phyloP scores from a whole-genome alignment of 2,329 filamentous ascomycete genomes.

The Xylaria sp. region DNA sequence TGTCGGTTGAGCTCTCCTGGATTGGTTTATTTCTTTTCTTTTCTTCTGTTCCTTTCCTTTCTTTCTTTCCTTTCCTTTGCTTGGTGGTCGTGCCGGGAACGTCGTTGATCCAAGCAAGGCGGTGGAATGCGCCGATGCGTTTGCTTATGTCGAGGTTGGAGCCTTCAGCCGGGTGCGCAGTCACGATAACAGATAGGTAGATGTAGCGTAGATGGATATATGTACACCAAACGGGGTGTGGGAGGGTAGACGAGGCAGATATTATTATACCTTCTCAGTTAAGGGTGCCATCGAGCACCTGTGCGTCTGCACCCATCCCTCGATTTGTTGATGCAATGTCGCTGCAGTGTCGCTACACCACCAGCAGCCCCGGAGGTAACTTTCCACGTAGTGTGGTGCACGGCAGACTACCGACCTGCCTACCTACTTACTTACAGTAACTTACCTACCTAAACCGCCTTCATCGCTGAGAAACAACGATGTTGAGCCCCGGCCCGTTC shows the following conservation, averaged over 20 bases:
- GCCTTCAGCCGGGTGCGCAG: too few relatives aligned
- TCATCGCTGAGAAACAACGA: too few relatives aligned
- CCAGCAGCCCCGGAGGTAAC: too few relatives aligned
- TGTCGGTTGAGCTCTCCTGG: neutral
- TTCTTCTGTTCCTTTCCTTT: neutral
- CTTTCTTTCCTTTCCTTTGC: neutral
- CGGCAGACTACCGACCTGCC: neutral
- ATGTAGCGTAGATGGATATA: neutral
- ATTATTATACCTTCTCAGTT: neutral
- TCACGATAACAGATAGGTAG: neutral
- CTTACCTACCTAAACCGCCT: too few relatives aligned
- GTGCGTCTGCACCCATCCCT: conserved; percentile 10
- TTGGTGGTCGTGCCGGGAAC: neutral
- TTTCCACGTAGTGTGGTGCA: too few relatives aligned
- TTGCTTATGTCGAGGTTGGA: neutral
- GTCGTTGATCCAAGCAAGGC: neutral
- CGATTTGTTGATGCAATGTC: conserved; percentile 2
- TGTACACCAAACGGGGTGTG: neutral
- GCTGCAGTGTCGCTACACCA: neutral
- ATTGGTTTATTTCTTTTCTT: neutral
- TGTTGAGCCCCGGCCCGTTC: neutral
- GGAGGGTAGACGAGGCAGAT: conserved; percentile 8
- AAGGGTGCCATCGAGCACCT: conserved; percentile 4
- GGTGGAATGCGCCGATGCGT: neutral
- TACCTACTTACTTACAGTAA: neutral